Base-by-base conservation (phyloP, 768 basidiomycete genomes). In the Pleurotus eryngii region DNA sequence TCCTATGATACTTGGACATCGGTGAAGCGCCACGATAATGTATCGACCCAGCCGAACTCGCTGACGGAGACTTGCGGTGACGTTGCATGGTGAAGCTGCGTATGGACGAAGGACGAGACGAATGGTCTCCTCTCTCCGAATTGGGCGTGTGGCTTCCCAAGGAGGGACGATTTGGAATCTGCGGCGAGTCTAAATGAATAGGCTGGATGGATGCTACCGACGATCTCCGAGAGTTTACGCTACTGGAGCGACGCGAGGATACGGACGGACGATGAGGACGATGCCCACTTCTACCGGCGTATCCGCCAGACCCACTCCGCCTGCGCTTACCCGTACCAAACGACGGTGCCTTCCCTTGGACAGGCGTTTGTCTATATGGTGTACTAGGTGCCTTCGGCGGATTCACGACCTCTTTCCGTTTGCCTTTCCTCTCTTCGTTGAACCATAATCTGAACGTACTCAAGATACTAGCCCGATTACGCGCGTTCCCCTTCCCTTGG, bases 391-490 rank as follows among this genome's bases (percentile, higher is more conserved):
- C 60, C 57, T 71, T 64, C 42, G 42, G 58, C 47, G 69, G 49
- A 11, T 68, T 57, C 3, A 70, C 61, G 17, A 62, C 49, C 43
- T 83, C 85, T 70, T 90, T 90, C 51, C 90, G 81, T 74, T 95
- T 96, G 3, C 92, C 87, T 67, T 92, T 94, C 61, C 81, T 80
- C 61, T 95, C 95, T 59, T 97, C 94, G 59, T 93, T 84, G 72
- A 98, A 96, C 92, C 95, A 94, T 60, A 87, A 79, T 46, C 92
- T 82, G 73, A 98, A 93, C 5, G 92, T 83, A 2, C 88, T 86
- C 49, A 98, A 74, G 26, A 98, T 68, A 66, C 89, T 93, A 6
- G 91, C 90, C 37, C 89, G 80, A 67, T 89, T 87, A 20, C 87
- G 79, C 27, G 80, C 73, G 18, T 75, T 76, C 4, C 64, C 64